Base-by-base conservation (phyloP, 1,284 basidiomycete species). In the Naganishia albida region DNA sequence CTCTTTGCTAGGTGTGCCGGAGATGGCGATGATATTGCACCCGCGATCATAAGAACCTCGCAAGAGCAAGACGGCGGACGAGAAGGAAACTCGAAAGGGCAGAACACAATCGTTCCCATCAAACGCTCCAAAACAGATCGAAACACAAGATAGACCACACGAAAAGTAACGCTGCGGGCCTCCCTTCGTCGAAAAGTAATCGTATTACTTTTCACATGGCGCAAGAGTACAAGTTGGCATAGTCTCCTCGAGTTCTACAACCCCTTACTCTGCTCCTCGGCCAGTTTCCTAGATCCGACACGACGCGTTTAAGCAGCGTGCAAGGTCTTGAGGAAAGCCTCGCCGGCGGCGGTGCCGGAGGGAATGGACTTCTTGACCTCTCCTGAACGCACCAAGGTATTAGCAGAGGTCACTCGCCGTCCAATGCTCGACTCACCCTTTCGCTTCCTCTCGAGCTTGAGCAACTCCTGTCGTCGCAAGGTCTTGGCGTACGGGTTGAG, bases 401-500 rank as follows among this genome's bases (percentile, higher is more conserved):
- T 23, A 59, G 49, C 39, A 50, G n/a, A 15, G 25, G 28, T n/a
- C n/a, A n/a, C n/a, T n/a, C n/a, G n/a, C n/a, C n/a, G n/a, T 34
- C 34, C 6, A 12, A 38, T 34, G n/a, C n/a, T n/a, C 49, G 72
- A 74, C 68, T 66, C 67, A 66, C 74, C 75, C 70, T 75, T 75
- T 68, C 72, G 69, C 72, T 77, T 77, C 68, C 74, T 72, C 75
- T 79, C 73, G 70, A 73, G 71, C 71, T 75, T 76, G 72, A 79
- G 71, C 70, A 93, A 81, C 78, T 94, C 91, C 78, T 93, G 89
- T 75, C 89, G 85, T 80, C 91, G 88, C 75, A 93, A 81, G 64
- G 89, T 89, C 86, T 94, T 96, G 77, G 95, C 95, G 83, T 99
- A 99, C 65, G 96, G 96, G 87, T 99, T 99, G 82, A 99, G 87